phyloP scores from a whole-genome alignment of 2,329 filamentous ascomycete species.

The Colletotrichum aenigma region DNA sequence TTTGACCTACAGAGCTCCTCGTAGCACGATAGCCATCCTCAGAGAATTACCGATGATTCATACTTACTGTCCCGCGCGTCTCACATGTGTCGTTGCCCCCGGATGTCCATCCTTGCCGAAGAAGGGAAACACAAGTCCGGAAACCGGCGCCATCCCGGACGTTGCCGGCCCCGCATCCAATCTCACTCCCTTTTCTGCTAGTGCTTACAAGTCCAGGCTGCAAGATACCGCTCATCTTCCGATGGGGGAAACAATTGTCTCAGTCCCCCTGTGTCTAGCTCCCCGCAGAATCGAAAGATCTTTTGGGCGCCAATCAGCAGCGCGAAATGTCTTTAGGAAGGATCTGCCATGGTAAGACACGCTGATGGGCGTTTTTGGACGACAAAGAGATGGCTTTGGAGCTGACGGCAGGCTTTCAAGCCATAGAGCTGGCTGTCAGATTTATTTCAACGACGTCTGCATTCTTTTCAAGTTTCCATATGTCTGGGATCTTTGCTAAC shows the following conservation, averaged over 20 bases:
- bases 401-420: not conserved
- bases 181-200: not conserved
- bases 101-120: not conserved
- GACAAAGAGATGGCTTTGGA: not conserved
- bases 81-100: not conserved
- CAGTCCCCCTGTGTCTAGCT: not conserved
- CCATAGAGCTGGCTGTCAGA: not conserved
- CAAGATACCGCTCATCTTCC: not conserved
- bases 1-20: slow-evolving; percentile 12
- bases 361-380: not conserved
- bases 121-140: not conserved
- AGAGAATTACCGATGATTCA: slow-evolving; percentile 10
- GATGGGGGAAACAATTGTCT: not conserved
- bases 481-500: not conserved
- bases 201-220: not conserved
- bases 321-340: not conserved
- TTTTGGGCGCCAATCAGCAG: not conserved
- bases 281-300: not conserved
- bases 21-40: slow-evolving; percentile 14
- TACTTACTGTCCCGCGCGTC: not conserved
- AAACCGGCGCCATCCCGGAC: not conserved
- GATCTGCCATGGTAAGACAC: not conserved
- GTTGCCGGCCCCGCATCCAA: not conserved
- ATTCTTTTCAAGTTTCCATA: not conserved
- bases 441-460: not conserved